Evolutionary conservation across 2,329 filamentous ascomycete genomes (phyloP), one percentile per base, ranked within the genome.

Genomic region (Aschersonia sp.): DNA sequence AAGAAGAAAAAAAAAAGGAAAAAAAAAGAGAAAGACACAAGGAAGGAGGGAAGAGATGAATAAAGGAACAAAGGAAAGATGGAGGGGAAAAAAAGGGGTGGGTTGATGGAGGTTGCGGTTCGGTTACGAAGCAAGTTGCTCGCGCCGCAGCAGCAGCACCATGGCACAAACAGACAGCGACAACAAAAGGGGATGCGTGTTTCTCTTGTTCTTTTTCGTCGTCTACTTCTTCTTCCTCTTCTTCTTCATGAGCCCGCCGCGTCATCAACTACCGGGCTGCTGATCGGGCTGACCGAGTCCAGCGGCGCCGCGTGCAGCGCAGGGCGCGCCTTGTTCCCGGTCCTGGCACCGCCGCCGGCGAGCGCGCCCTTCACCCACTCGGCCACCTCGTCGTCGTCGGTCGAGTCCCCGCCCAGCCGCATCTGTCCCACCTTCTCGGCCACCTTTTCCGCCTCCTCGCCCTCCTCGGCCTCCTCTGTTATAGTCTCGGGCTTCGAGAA

Each of bases 271-370:
- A 37, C 35, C 4, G 70, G 69, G 47, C 69, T 74, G n/a, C 59
- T 57, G 22, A 67, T 52, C 1, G 77, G 74, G 54, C 75, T 78
- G 47, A 89, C 77, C 10, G 77, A 78, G 62, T 95, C 86, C 43
- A 97, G 66, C 2, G 89, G 87, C 30, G 86, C 90, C 5, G 87
- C 82, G 62, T 97, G 92, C 52, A 97, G 67, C 4, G 92, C 89
- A 12, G 92, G 92, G 58, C 85, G 86, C 5, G 69, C 71, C 42
- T 58, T 42, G n/a, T 29, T 60, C 40, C 65, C 58, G 37, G 68
- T 60, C 68, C 75, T 85, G 2, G 70, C 74, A 52, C 60, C 59
- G 37, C 60, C 59, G 37, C 54, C 55, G 58, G 81, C 81, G 57
- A 97, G 64, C 14, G 85, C 84, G 6, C 68, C 69, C 40, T 72